A percentile compares a stretch with the other conserved stretches of the same genome.
These are phyloP conservation scores for Perkinsus olseni DNA, from an alignment of 169 alveolate species.

Conservation along the genomic window DNA sequence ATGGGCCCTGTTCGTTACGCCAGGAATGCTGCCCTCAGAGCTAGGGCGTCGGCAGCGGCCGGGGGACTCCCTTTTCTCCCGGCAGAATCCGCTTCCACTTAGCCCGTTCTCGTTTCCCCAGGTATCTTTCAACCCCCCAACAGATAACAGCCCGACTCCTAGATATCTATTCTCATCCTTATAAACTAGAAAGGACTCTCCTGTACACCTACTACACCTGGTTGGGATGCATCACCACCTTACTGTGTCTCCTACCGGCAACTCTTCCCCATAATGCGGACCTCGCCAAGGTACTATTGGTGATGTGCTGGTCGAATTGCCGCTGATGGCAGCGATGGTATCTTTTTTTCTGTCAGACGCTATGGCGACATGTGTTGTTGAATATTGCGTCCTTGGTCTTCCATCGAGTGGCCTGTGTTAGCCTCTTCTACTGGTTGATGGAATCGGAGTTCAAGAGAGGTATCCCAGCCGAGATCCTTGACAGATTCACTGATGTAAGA, in stretches of 20 bases:
- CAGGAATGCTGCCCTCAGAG: no score
- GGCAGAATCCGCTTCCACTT: no score
- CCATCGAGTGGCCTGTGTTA: not conserved
- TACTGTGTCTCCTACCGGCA: not conserved
- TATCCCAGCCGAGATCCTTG: not conserved
- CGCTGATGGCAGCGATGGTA: not conserved
- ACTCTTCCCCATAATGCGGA: not conserved
- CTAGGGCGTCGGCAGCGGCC: no score
- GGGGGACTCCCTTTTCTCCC: no score
- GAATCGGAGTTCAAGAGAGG: slow-evolving; percentile 1
- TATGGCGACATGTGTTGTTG: slow-evolving; percentile 3
- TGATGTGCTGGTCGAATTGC: not conserved
- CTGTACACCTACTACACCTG: not conserved
- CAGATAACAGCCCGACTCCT: not conserved
- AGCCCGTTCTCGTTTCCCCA: no score
- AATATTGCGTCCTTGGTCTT: not conserved
- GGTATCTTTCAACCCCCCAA: not conserved
- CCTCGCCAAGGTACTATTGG: not conserved
- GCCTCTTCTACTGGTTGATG: slow-evolving; percentile 4
- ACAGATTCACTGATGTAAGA: not conserved
- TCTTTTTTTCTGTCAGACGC: not conserved
- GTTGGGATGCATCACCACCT: not conserved
- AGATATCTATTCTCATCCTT: not conserved
- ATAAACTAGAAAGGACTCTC: not conserved
- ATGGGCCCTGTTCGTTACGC: no score